Evolutionary conservation across 1,139 yeast species (phyloP).

Genomic region (Entelexis paramagnoliae): DNA sequence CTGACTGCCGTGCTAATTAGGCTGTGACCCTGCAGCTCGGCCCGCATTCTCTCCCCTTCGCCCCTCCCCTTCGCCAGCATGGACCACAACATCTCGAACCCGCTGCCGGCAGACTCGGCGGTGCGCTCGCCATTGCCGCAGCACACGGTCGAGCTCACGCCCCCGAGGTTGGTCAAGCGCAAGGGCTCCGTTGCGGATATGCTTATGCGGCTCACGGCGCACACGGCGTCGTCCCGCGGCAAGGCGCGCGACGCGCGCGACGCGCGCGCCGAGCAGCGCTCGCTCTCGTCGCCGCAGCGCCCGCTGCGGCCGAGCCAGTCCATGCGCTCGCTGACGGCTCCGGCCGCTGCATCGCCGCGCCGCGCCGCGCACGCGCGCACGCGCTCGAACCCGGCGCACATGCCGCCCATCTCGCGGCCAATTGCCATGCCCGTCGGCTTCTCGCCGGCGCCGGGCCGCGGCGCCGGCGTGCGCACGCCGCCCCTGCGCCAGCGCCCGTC

Average conservation of each 20-base stretch:
- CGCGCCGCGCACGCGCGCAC: not conserved
- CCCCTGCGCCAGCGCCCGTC: not conserved
- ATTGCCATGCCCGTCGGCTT: not conserved
- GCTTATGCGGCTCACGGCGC: constrained; percentile 20
- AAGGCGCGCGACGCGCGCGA: constrained; percentile 4
- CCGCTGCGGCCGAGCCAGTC: not conserved
- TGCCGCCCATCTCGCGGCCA: constrained; percentile 4
- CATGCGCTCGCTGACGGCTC: not conserved
- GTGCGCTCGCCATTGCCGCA: not conserved
- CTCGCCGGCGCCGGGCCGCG: not conserved
- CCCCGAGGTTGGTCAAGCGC: constrained; percentile 13
- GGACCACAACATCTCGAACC: not conserved
- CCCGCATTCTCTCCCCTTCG: too few relatives aligned
- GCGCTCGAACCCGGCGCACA: not conserved
- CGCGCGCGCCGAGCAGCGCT: not conserved
- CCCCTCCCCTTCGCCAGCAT: not conserved
- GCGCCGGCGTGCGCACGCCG: not conserved
- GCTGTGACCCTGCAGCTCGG: too few relatives aligned
- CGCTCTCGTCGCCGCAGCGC: not conserved
- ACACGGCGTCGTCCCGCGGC: constrained; percentile 13
- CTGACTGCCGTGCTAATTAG: not conserved
- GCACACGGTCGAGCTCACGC: not conserved
- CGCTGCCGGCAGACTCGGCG: not conserved
- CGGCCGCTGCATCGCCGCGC: not conserved
- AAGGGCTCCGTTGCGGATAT: constrained; percentile 19